Conservation (phyloP, 2,329 filamentous ascomycete species). For the Iodosphaeria phyllophila region DNA sequence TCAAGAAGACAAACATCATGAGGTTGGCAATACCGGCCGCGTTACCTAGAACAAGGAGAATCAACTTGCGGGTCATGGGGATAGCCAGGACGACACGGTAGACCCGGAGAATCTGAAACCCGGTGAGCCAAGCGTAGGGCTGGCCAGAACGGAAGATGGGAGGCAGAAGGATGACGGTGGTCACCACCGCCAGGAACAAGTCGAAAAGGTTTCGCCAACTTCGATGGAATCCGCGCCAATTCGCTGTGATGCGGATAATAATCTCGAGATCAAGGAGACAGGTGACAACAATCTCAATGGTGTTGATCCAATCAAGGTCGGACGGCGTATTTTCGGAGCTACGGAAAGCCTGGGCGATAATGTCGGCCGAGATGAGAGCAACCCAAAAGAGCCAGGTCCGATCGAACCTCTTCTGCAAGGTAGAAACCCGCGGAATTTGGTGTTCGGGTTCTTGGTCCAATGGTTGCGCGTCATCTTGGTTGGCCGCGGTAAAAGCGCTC, state of each 20-base stretch:
- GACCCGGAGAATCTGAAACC: conserved; percentile 83
- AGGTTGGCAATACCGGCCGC: conserved; percentile 82
- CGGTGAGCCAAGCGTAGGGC: conserved; percentile 69
- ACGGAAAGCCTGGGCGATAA: conserved; percentile 62
- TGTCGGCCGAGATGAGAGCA: conserved; percentile 55
- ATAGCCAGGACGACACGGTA: conserved; percentile 87
- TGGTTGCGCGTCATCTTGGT: conserved; percentile 31
- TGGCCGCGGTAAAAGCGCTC: conserved; percentile 75
- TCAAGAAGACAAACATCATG: conserved; percentile 89
- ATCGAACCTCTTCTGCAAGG: conserved; percentile 53
- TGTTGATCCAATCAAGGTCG: conserved; percentile 46
- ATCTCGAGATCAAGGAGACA: conserved; percentile 69
- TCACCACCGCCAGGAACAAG: conserved; percentile 60
- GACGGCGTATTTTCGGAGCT: conserved; percentile 54
- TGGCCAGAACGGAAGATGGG: conserved; percentile 53
- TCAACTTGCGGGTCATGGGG: conserved; percentile 70
- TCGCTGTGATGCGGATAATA: conserved; percentile 52
- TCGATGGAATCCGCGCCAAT: conserved; percentile 67
- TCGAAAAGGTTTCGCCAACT: conserved; percentile 65
- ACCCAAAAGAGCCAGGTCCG: conserved; percentile 67
- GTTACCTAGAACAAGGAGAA: conserved; percentile 77
- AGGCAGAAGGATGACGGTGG: conserved; percentile 71
- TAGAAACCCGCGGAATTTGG: conserved; percentile 21
- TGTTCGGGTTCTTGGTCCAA: conserved; percentile 23
- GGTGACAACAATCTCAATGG: conserved; percentile 59